phyloP scores from a whole-genome alignment of 1,284 basidiomycete species.

The Pterula multifida region DNA sequence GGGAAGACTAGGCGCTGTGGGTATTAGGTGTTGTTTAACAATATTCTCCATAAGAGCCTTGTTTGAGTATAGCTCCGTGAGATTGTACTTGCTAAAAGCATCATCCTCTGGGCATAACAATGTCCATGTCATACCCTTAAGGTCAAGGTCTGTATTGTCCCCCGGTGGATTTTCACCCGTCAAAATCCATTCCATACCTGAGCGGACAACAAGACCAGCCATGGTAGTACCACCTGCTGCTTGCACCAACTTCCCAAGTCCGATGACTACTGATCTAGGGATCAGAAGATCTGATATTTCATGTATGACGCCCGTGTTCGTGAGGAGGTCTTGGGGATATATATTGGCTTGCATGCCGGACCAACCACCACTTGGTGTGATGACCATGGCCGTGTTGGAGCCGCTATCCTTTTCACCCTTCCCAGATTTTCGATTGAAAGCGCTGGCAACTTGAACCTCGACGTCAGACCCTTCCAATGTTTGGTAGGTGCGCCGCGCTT shows the following conservation, averaged over 20 bases:
- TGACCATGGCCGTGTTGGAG: slow-evolving; percentile 26
- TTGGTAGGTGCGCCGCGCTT: slow-evolving; percentile 55
- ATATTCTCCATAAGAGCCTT: slow-evolving; percentile 42
- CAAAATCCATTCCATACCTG: slow-evolving; percentile 82
- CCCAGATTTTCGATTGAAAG: slow-evolving; percentile 14
- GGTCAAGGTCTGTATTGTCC: slow-evolving; percentile 44
- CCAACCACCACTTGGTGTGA: slow-evolving; percentile 69
- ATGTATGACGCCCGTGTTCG: slow-evolving; percentile 87
- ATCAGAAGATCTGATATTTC: slow-evolving; percentile 82
- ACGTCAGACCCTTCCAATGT: slow-evolving; percentile 69
- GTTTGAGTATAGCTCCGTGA: slow-evolving; percentile 52
- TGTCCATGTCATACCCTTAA: slow-evolving; percentile 56
- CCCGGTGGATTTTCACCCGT: slow-evolving; percentile 73
- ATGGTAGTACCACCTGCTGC: slow-evolving; percentile 85
- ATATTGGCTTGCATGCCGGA: slow-evolving; percentile 49
- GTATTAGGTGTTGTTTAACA: slow-evolving; percentile 85
- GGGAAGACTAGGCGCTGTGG: slow-evolving; percentile 24
- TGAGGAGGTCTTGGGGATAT: slow-evolving; percentile 55
- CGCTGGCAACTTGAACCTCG: slow-evolving; percentile 23
- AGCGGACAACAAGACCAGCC: slow-evolving; percentile 71
- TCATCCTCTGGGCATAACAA: slow-evolving; percentile 86
- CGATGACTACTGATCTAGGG: slow-evolving; percentile 80
- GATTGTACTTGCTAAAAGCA: slow-evolving; percentile 83
- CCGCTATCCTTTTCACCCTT: slow-evolving; percentile 30
- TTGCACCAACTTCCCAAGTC: slow-evolving; percentile 78